Base-by-base conservation (phyloP, 208 protist genomes). In the Leishmania aethiopica region DNA sequence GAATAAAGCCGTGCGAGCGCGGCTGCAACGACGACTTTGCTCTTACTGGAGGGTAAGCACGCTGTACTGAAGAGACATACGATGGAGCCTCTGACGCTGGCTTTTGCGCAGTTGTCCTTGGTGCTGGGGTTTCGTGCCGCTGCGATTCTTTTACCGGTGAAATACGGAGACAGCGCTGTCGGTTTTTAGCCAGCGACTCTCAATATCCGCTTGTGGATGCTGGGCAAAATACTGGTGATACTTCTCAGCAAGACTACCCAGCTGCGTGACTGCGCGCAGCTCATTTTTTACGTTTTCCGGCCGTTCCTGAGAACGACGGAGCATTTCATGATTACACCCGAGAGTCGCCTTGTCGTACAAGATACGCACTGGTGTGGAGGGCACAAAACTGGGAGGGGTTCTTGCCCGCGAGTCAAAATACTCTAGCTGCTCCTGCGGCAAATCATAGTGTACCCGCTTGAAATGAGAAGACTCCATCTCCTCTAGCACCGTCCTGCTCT, bases 361-460 rank as follows among this genome's bases (percentile, higher is more conserved):
- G 2, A 67, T 22, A 17, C 28, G 53, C 28, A 51, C 74, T 35
- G 53, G 55, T 7, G 53, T 11, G 10, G 74, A 78, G 0, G 78
- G 13, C 6, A 25, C 25, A 37, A 64, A 60, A 28, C 45, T 32
- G 10, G 59, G 49, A 32, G 79, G 72, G 19, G 83, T 53, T 69
- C 66, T 11, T 10, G 75, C 69, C 4, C 75, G 74, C 3, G 78
- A 76, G 47, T 69, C 78, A 22, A 86, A 86, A 53, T 86, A 86
- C 66, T 53, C 57, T 15, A 86, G 59, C 75, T 86, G 79, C 42
- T 83, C 77, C 40, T 83, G 73, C 25, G 83, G 83, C 67, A 86
- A 80, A 55, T 86, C 83, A 51, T 86, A 86, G 6, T 17, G 57
- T 1, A 77, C 73, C 49, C 67, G 78, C 13, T 59, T 55, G 13